Evolutionary conservation across 1,139 yeast species (phyloP).

Genomic region (Candida freyschussii): DNA sequence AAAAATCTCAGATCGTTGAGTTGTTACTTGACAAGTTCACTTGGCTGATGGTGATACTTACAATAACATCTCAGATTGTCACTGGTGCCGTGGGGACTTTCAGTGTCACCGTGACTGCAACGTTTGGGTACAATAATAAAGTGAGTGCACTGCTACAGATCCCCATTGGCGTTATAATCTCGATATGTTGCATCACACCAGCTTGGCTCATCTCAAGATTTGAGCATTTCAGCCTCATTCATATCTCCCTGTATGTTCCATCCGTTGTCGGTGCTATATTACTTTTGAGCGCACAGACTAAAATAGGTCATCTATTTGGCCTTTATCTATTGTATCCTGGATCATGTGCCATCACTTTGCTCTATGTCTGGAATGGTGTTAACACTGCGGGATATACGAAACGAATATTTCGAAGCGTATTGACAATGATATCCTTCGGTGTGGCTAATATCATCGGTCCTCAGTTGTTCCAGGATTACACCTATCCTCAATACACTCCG

Average conservation of each 20-base stretch:
- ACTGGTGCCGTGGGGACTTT: constrained; percentile 33
- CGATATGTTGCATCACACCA: constrained; percentile 31
- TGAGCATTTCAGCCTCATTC: constrained; percentile 23
- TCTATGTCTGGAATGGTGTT: constrained; percentile 30
- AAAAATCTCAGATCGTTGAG: constrained; percentile 39
- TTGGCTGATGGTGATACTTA: constrained; percentile 34
- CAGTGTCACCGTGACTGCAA: constrained; percentile 33
- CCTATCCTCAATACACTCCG: constrained; percentile 49
- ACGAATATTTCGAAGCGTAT: constrained; percentile 54
- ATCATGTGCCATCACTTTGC: constrained; percentile 35
- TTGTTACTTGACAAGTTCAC: constrained; percentile 40
- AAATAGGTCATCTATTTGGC: constrained; percentile 39
- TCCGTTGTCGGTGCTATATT: constrained; percentile 42
- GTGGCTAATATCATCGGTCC: constrained; percentile 71
- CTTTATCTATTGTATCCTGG: constrained; percentile 34
- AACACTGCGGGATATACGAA: constrained; percentile 73
- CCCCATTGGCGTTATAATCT: constrained; percentile 40
- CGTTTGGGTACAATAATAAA: constrained; percentile 33
- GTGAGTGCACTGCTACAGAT: constrained; percentile 46
- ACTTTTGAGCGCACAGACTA: constrained; percentile 32
- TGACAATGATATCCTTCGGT: constrained; percentile 58
- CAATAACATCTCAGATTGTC: constrained; percentile 32
- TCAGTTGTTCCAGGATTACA: constrained; percentile 50
- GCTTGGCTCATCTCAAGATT: constrained; percentile 23
- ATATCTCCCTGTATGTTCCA: constrained; percentile 36